Percentiles rank a stretch among this genome's conserved stretches.
Conservation (phyloP, 2,329 filamentous ascomycete species). For the Neopestalotiopsis sp. region DNA sequence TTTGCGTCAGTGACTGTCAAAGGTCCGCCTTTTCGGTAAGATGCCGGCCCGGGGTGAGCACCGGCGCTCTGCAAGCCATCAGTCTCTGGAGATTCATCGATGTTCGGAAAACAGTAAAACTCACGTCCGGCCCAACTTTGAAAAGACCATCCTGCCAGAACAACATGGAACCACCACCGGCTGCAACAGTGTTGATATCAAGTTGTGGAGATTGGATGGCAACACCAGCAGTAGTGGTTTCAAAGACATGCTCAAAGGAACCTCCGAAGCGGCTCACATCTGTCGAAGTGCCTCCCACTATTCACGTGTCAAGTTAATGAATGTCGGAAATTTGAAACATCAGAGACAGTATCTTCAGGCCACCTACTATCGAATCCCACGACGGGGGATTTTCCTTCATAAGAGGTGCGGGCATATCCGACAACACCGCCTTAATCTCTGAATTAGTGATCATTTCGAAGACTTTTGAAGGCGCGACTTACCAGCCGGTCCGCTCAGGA, state of each 20-base stretch:
- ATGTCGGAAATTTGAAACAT: not conserved
- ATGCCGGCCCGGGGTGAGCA: conserved; percentile 72
- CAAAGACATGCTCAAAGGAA: conserved; percentile 57
- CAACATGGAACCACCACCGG: conserved; percentile 72
- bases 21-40: conserved; percentile 73
- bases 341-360: not conserved
- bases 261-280: conserved; percentile 72
- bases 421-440: conserved; percentile 59
- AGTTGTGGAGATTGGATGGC: conserved; percentile 79
- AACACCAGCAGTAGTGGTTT: conserved; percentile 80
- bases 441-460: not conserved
- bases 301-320: not conserved
- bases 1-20: conserved; percentile 76
- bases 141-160: conserved; percentile 76
- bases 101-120: not conserved
- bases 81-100: not conserved
- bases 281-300: conserved; percentile 65
- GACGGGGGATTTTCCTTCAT: conserved; percentile 35
- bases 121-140: conserved; percentile 68
- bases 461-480: too few species aligned
- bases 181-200: conserved; percentile 81
- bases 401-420: conserved; percentile 63
- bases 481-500: conserved; percentile 69
- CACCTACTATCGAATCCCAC: conserved; percentile 71
- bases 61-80: conserved; percentile 71